These are phyloP conservation scores for Cladosporium colombiae DNA, from an alignment of 2,329 filamentous ascomycete species.

Conservation along the genomic window DNA sequence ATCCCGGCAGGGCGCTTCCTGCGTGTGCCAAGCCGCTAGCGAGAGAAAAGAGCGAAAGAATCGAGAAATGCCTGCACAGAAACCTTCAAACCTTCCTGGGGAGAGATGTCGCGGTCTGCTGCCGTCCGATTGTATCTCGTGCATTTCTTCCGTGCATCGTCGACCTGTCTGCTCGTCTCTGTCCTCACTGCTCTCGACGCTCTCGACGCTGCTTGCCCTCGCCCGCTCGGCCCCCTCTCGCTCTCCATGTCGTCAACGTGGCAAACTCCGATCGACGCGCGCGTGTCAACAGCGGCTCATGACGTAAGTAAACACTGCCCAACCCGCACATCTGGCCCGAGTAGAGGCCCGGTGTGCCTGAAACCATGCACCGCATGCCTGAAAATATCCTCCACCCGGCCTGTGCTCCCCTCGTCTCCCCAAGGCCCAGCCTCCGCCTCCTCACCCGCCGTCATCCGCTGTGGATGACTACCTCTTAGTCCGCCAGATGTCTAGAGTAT, in stretches of 20 bases:
- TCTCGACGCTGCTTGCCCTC: neutral
- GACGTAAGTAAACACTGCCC: constrained; percentile 3
- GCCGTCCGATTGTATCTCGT: neutral
- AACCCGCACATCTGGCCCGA: neutral
- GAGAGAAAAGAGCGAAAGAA: neutral
- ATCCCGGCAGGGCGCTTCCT: neutral
- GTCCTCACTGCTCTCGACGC: neutral
- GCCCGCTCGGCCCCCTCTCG: neutral
- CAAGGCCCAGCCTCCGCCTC: neutral
- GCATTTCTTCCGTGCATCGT: neutral
- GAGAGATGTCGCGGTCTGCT: neutral
- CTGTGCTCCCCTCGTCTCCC: neutral
- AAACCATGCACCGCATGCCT: too few species aligned
- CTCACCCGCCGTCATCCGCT: neutral
- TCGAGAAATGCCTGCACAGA: constrained; percentile 1
- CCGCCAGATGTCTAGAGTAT: neutral
- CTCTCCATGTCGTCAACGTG: neutral
- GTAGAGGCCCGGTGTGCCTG: neutral
- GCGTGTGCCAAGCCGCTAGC: neutral
- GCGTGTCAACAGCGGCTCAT: neutral
- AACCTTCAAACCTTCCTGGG: constrained; percentile 3
- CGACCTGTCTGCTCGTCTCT: neutral
- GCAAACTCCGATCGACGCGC: neutral
- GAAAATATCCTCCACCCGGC: neutral
- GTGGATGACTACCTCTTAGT: neutral